Evolutionary conservation across 2,329 filamentous ascomycete species (phyloP).

Genomic region (Fusarium sp.): DNA sequence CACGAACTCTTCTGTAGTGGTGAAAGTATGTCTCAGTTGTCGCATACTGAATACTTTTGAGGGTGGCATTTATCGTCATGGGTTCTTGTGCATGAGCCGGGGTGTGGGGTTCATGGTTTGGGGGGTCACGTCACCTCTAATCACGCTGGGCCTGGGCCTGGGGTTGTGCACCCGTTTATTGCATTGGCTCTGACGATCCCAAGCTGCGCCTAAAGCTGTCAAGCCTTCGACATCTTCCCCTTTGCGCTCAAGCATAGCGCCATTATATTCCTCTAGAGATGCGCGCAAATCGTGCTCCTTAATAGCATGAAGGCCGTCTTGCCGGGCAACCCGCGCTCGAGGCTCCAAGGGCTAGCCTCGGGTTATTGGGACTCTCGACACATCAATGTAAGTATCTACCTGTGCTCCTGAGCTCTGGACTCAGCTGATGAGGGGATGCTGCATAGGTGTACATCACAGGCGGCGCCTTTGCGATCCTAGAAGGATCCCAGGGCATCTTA

Average conservation of each 20-base stretch:
- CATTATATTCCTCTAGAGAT: conserved; percentile 37
- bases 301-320: conserved; percentile 82
- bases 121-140: conserved; percentile 43
- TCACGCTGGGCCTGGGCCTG: conserved; percentile 14
- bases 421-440: conserved; percentile 23
- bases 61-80: conserved; percentile 25
- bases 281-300: conserved; percentile 41
- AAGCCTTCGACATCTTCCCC: conserved; percentile 11
- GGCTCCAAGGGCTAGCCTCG: conserved; percentile 82
- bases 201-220: conserved; percentile 24
- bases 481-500: conserved; percentile 79
- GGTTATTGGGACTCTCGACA: conserved; percentile 81
- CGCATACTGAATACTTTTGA: not conserved
- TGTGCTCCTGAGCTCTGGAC: conserved; percentile 7
- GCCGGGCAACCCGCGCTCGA: conserved; percentile 83
- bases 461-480: conserved; percentile 87
- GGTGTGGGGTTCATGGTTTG: conserved; percentile 5
- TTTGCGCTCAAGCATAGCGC: conserved; percentile 23
- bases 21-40: not conserved
- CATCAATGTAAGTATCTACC: conserved; percentile 73
- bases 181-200: conserved; percentile 37
- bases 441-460: conserved; percentile 89
- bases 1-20: not conserved
- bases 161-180: conserved; percentile 30
- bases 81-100: conserved; percentile 19